These are phyloP conservation scores for Populus hybrid DNA, from an alignment of 441 rosid species.

Conservation along the genomic window DNA sequence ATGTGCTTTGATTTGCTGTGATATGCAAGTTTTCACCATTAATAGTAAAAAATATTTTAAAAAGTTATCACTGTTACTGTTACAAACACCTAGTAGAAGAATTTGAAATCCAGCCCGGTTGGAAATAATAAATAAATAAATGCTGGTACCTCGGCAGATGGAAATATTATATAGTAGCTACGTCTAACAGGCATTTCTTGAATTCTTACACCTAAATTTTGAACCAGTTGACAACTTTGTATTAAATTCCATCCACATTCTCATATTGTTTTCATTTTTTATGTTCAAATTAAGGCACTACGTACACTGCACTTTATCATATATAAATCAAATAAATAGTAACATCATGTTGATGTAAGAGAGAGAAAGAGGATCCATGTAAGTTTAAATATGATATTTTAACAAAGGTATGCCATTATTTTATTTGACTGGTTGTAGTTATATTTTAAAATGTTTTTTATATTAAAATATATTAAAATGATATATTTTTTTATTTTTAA, in stretches of 20 bases:
- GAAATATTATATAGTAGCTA: too few species aligned
- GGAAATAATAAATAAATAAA: too few species aligned
- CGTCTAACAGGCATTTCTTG: neutral
- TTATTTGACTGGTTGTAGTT: too few species aligned
- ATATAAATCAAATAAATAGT: neutral
- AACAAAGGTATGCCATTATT: neutral
- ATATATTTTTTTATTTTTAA: too few species aligned
- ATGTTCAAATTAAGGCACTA: neutral
- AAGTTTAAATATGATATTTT: neutral
- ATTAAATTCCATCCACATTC: neutral
- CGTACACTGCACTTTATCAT: neutral
- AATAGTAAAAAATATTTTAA: neutral
- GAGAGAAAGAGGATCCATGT: neutral
- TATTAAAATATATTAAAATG: too few species aligned
- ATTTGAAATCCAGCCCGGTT: too few species aligned
- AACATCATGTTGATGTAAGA: neutral
- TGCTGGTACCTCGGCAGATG: too few species aligned
- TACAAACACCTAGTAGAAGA: too few species aligned
- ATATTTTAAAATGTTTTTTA: too few species aligned
- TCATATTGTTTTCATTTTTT: neutral
- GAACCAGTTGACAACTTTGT: neutral
- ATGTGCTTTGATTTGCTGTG: neutral
- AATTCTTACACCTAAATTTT: neutral
- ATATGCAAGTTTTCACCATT: slow-evolving; percentile 10
- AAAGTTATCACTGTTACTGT: too few species aligned